Base-by-base conservation (phyloP, 805 yeast genomes). In the Lipomyces yamadae region DNA sequence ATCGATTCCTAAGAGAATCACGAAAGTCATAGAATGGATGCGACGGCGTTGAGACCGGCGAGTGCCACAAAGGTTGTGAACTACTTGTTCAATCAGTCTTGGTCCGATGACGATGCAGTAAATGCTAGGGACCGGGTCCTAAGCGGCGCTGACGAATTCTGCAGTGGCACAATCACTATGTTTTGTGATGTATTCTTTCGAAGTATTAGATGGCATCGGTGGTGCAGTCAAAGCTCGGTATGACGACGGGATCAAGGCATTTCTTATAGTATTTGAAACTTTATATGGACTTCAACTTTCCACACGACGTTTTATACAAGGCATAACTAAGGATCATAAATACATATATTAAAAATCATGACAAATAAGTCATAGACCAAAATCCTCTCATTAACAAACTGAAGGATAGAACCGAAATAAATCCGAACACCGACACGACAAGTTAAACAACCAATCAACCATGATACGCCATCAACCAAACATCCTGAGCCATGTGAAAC, bases 391-490 rank as follows among this genome's bases (percentile, higher is more conserved):
- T 5, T 42, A 42, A 42, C 24, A 42, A 37, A 42, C 48, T 42
- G 48, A 15, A 42, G 48, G 48, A 15, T 42, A 42, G 18, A 42
- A 15, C 8, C 24, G 24, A 5, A 2, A 42, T 42, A n/a, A 42
- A 42, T 42, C 48, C 48, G 24, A 42, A 42, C 48, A 42, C 48
- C 48, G 24, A 3, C 24, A 24, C 48, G 7, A 54, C 18, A 54
- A 8, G 37, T 54, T 54, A 54, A 5, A 54, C 34, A 7, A 18
- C 37, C 56, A 32, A 32, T 7, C 37, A 54, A 13, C 37, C 56
- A 15, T 32, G 18, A 54, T 54, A 42, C 56, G 34, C 34, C 56
- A 54, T 32, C 37, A 42, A 42, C 48, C 57, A n/a, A 42, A 6
- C 34, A 56, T 30, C 6, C 34, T 15, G 34, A 39, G 18, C 42